These are phyloP conservation scores for Penicillium rolfsii DNA, from an alignment of 2,329 filamentous ascomycete species.

Conservation along the genomic window DNA sequence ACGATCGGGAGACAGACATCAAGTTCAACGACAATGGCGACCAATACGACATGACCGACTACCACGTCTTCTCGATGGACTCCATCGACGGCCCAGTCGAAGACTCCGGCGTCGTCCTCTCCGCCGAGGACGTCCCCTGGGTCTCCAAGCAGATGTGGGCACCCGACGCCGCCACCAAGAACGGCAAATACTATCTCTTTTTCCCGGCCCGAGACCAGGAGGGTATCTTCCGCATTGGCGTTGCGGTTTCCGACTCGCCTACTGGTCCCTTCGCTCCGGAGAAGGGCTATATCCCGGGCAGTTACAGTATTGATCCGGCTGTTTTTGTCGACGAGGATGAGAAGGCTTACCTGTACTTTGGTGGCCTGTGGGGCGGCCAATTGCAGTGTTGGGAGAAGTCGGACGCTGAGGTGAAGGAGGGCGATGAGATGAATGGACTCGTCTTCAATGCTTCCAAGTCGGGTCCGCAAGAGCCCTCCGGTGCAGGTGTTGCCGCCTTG, in stretches of 20 bases:
- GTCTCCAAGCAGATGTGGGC: conserved; percentile 80
- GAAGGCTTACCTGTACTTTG: conserved; percentile 72
- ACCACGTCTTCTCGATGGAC: conserved; percentile 73
- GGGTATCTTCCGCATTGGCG: conserved; percentile 73
- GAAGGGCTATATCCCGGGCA: conserved; percentile 65
- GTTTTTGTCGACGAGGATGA: conserved; percentile 72
- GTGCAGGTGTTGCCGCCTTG: conserved; percentile 61
- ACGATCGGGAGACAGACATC: conserved; percentile 76
- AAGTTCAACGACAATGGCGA: conserved; percentile 81
- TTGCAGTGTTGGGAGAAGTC: conserved; percentile 67
- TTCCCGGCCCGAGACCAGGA: conserved; percentile 75
- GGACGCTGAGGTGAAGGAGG: conserved; percentile 50
- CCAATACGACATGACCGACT: conserved; percentile 83
- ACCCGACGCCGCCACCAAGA: conserved; percentile 70
- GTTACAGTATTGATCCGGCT: conserved; percentile 77
- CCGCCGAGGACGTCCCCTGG: conserved; percentile 71
- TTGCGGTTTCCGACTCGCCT: conserved; percentile 66
- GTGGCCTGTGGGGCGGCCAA: conserved; percentile 79
- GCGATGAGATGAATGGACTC: conserved; percentile 28
- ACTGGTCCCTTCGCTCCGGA: conserved; percentile 72
- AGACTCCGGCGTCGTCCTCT: conserved; percentile 73
- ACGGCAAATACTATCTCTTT: conserved; percentile 75
- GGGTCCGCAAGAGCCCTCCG: conserved; percentile 63
- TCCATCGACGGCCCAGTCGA: conserved; percentile 62
- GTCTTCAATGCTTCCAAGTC: conserved; percentile 61